These are phyloP conservation scores for Eragrostis curvula DNA, from an alignment of 176 grass and related monocot genomes.

Conservation along the genomic window DNA sequence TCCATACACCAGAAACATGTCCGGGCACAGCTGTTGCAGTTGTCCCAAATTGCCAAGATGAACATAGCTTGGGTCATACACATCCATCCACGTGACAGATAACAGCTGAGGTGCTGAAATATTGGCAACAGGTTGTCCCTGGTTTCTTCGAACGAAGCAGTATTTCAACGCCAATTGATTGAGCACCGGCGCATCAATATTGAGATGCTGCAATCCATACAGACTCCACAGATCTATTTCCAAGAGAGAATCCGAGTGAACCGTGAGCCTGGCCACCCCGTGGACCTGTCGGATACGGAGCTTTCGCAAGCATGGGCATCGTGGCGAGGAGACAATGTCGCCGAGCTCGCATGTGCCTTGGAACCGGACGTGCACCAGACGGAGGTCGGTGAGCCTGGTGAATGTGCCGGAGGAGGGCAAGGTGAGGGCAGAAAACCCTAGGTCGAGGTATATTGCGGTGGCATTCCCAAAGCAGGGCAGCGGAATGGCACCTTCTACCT, in stretches of 20 bases:
- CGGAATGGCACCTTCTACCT: background rate
- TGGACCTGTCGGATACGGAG: background rate
- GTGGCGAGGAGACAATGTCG: background rate
- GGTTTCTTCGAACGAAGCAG: background rate
- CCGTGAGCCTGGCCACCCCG: background rate
- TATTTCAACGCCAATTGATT: background rate
- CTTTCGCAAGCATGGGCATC: background rate
- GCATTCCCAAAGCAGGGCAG: conserved; percentile 38
- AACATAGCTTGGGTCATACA: no score
- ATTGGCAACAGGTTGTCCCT: background rate
- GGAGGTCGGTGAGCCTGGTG: background rate
- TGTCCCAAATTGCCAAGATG: no score
- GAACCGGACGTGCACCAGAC: background rate
- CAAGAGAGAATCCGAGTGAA: background rate
- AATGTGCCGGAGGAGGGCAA: background rate
- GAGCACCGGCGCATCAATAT: background rate
- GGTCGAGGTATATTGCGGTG: background rate
- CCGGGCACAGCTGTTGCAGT: no score
- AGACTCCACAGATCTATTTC: background rate
- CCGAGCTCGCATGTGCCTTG: background rate
- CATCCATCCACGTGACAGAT: background rate
- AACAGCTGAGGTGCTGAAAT: conserved; percentile 5
- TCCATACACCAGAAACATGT: no score
- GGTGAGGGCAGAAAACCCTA: background rate
- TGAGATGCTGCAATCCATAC: background rate